Percentiles rank a stretch among this genome's conserved stretches.
Conservation (phyloP, 139 green algal genomes). For the Chlamydomonas incerta region DNA sequence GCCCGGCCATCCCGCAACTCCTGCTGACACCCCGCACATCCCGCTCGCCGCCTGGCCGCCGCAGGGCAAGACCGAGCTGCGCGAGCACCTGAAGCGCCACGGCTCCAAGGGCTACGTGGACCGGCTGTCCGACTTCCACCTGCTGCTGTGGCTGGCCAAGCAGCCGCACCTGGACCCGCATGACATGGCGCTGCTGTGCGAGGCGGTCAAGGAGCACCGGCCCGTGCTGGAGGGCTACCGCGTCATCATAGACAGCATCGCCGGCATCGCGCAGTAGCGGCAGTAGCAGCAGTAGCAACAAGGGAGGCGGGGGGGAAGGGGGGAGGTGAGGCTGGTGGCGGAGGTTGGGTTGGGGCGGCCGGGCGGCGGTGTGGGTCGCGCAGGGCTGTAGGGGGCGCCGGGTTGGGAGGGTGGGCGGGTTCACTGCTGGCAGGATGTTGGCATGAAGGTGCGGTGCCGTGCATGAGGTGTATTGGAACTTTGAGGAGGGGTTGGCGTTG, state of each 20-base stretch:
- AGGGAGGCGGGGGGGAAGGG: not conserved
- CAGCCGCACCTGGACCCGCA: conserved; percentile 84
- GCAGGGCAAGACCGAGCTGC: conserved; percentile 79
- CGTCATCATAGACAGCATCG: conserved; percentile 92
- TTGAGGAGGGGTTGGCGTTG: no score
- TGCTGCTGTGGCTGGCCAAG: conserved; percentile 94
- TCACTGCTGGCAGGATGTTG: no score
- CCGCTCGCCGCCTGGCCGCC: not conserved
- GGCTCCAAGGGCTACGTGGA: conserved; percentile 66
- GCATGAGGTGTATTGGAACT: no score
- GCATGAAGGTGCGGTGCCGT: no score
- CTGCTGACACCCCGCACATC: no score
- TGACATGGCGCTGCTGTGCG: conserved; percentile 83
- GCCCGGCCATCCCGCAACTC: no score
- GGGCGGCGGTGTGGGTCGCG: no score
- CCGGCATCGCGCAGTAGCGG: conserved; percentile 57
- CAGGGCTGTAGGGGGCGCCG: no score
- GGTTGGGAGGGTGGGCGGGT: no score
- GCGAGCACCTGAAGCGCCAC: conserved; percentile 73
- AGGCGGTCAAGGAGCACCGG: conserved; percentile 69
- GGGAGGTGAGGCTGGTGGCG: no score
- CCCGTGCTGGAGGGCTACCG: conserved; percentile 88
- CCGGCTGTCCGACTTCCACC: conserved; percentile 93
- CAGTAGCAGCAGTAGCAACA: not conserved
- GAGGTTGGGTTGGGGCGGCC: no score